Conservation (phyloP, 306 rosid genomes). For the Begonia loranthoides region DNA sequence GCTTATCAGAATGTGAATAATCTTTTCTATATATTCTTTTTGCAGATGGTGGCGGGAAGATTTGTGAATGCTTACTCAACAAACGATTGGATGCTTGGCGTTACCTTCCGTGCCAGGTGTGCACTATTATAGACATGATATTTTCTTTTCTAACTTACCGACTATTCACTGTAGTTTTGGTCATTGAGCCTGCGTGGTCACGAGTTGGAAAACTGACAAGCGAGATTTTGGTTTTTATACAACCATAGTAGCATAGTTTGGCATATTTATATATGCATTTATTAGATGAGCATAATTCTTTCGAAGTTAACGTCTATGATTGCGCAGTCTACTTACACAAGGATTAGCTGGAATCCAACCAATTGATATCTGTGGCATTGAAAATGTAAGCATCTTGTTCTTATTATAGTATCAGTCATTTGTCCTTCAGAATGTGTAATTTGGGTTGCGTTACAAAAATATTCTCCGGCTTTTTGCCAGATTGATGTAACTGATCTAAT, state of each 20-base stretch:
- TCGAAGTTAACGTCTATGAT: not conserved
- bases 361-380: conserved; percentile 31
- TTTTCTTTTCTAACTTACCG: too few relatives aligned
- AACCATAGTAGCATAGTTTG: not conserved
- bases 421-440: too few relatives aligned
- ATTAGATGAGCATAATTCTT: too few relatives aligned
- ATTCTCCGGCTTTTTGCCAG: conserved; percentile 30
- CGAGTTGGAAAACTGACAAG: not conserved
- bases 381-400: conserved; percentile 20
- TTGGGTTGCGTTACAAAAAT: not conserved
- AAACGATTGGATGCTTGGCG: conserved; percentile 42
- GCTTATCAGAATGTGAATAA: too few relatives aligned
- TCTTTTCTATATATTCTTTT: not conserved
- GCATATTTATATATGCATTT: not conserved
- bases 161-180: not conserved
- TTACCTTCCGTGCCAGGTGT: conserved; percentile 45
- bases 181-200: not conserved
- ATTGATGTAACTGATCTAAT: conserved; percentile 61
- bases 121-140: not conserved
- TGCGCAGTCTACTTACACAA: conserved; percentile 30
- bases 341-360: conserved; percentile 46
- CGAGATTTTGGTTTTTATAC: not conserved
- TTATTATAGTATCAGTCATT: not conserved
- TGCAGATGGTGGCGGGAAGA: conserved; percentile 46
- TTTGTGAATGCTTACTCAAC: conserved; percentile 36